These are phyloP conservation scores for Podila horticola DNA, from an alignment of 192 early-diverging fungal genomes.

Conservation along the genomic window DNA sequence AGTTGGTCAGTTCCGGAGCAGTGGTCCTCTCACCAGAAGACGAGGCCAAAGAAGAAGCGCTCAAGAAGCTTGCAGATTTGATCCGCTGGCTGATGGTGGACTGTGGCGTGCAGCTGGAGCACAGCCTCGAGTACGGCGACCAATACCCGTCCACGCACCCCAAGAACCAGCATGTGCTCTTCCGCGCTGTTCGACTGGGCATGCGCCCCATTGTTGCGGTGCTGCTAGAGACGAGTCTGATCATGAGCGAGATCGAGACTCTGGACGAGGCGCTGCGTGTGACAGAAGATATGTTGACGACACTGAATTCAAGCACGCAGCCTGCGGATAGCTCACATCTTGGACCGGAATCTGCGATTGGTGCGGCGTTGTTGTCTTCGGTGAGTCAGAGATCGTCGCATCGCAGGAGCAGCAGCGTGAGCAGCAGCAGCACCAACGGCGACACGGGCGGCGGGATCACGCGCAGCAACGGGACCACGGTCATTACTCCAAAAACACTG, in stretches of 20 bases:
- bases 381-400: not conserved
- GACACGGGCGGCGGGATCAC: not conserved
- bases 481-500: conserved; percentile 37
- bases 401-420: conserved; percentile 38
- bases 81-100: conserved; percentile 47
- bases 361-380: conserved; percentile 6
- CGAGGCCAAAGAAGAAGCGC: conserved; percentile 42
- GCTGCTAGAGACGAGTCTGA: conserved; percentile 36
- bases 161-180: conserved; percentile 49
- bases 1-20: conserved; percentile 7
- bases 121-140: conserved; percentile 29
- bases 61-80: conserved; percentile 42
- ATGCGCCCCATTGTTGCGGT: conserved; percentile 47
- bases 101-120: conserved; percentile 28
- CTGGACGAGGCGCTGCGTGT: conserved; percentile 48
- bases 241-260: conserved; percentile 35
- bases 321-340: conserved; percentile 2
- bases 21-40: conserved; percentile 36
- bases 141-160: conserved; percentile 35
- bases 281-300: conserved; percentile 33
- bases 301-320: conserved; percentile 12
- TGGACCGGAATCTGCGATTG: conserved; percentile 1
- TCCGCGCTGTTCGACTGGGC: conserved; percentile 36
- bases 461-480: not conserved
- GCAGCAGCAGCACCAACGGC: conserved; percentile 21